Conservation (phyloP, 2,329 filamentous ascomycete genomes). For the Ophiocordyceps camponoti-saundersi region DNA sequence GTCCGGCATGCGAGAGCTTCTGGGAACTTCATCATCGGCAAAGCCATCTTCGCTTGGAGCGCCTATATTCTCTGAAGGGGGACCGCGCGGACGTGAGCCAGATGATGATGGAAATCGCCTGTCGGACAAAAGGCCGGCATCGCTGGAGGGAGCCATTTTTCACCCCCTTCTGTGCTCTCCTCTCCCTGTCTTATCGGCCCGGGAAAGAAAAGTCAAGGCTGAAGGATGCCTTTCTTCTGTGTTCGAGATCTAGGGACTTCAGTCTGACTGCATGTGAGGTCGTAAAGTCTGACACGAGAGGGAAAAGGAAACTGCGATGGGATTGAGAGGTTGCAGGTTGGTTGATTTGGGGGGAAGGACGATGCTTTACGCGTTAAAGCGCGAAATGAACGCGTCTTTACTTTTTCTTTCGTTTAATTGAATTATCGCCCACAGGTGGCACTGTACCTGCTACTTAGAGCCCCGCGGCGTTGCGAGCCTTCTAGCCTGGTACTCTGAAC, state of each 20-base stretch:
- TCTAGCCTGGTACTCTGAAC: not conserved
- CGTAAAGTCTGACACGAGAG: not conserved
- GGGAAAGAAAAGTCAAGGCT: not conserved
- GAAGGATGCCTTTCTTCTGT: not conserved
- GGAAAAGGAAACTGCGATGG: not conserved
- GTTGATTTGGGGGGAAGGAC: not conserved
- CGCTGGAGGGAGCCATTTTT: conserved; percentile 36
- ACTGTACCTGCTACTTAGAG: not conserved
- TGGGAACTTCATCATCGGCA: conserved; percentile 45
- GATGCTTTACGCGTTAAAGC: not conserved
- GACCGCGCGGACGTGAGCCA: conserved; percentile 33
- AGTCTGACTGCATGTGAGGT: not conserved
- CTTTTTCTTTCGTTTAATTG: not conserved
- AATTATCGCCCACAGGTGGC: not conserved
- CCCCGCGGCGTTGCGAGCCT: not conserved
- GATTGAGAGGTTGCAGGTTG: not conserved
- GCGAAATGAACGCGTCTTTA: not conserved
- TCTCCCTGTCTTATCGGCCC: not conserved
- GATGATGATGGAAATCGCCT: conserved; percentile 33
- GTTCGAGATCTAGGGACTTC: not conserved
- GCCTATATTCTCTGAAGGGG: conserved; percentile 45
- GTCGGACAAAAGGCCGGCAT: conserved; percentile 42
- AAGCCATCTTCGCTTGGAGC: conserved; percentile 47
- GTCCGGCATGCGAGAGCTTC: conserved; percentile 28
- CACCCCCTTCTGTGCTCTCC: not conserved